Percentiles rank a stretch among this genome's conserved stretches.
Evolutionary conservation across 768 basidiomycete genomes (phyloP).

Genomic region (Suillus spraguei): DNA sequence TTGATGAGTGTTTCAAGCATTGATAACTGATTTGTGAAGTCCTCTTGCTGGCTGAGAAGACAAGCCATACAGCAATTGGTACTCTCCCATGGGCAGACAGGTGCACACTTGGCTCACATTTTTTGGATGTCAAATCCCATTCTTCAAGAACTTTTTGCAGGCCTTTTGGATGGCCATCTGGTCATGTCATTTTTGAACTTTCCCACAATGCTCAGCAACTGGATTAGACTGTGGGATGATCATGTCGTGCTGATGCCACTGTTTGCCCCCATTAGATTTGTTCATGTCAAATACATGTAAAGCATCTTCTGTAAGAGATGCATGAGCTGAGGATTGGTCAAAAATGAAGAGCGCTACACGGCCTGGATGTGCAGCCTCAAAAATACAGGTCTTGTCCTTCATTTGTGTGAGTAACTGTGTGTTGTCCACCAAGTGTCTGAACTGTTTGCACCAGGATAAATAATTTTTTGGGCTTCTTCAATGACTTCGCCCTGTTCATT

Average conservation of each 20-base stretch:
- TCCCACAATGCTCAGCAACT: constrained; percentile 8
- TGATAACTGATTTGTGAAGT: constrained; percentile 27
- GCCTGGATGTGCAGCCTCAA: constrained; percentile 37
- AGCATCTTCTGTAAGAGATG: constrained; percentile 21
- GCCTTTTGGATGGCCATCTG: constrained; percentile 26
- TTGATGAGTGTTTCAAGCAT: constrained; percentile 26
- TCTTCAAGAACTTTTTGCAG: constrained; percentile 28
- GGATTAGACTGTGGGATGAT: constrained; percentile 28
- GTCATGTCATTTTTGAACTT: constrained; percentile 38
- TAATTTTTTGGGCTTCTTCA: constrained; percentile 26
- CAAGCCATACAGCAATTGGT: constrained; percentile 28
- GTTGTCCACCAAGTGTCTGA: constrained; percentile 14
- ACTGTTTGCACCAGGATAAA: constrained; percentile 21
- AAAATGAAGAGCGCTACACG: constrained; percentile 20
- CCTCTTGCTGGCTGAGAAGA: constrained; percentile 31
- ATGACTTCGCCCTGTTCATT: constrained; percentile 25
- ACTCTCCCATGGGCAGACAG: constrained; percentile 22
- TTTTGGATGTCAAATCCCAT: constrained; percentile 37
- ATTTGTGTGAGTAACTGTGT: constrained; percentile 12
- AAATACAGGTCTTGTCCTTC: constrained; percentile 22
- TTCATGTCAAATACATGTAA: constrained; percentile 31
- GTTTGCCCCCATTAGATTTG: constrained; percentile 23
- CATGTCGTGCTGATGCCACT: constrained; percentile 21
- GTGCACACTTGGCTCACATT: constrained; percentile 38
- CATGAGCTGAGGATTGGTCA: constrained; percentile 18